Base-by-base conservation (phyloP, 495 filamentous ascomycete species). In the Ramalina peruviana region DNA sequence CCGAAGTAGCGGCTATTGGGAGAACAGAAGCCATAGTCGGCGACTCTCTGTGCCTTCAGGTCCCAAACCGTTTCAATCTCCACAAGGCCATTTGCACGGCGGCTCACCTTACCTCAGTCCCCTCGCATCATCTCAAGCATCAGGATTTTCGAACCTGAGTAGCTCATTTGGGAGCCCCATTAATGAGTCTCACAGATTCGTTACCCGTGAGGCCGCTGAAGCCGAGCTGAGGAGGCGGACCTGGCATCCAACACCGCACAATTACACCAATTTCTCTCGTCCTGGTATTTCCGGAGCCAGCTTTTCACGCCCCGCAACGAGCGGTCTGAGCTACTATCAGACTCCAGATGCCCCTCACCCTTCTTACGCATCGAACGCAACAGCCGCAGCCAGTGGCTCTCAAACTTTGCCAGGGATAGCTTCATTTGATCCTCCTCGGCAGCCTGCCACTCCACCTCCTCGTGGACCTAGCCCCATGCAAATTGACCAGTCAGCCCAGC, bases 341-440 rank as follows among this genome's bases (percentile, higher is more conserved):
- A 82, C 75, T 0, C 72, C 77, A 4, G 76, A 81, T 41, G 72
- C 72, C 19, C 78, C 65, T 37, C 74, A 64, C 47, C 68, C 76
- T 4, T 65, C 72, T 15, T 71, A 69, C 60, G 74, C 68, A 36
- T 63, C 65, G 40, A 73, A 72, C 40, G 70, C 67, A 40, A 49
- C 61, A 15, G 48, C 61, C 3, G 74, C 78, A 20, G 65, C 67
- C 19, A 62, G 57, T 47, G 75, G 76, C 56, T 62, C 67, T 26
- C 66, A 82, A 17, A 79, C 86, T 25, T 67, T 95, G 21, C 88
- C 88, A 0, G 88, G 88, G 7, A 95, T 95, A 54, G 86, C 92
- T 59, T 90, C 85, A 36, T 94, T 94, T 54, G 87, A 89, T 60
- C 79, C 83, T 43, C 78, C 77, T 6, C 67, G 72, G 27, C 74